A percentile compares a stretch with the other conserved stretches of the same genome.
Evolutionary conservation across 2,329 filamentous ascomycete species (phyloP).

Genomic region (Neofusicoccum umdonicola): DNA sequence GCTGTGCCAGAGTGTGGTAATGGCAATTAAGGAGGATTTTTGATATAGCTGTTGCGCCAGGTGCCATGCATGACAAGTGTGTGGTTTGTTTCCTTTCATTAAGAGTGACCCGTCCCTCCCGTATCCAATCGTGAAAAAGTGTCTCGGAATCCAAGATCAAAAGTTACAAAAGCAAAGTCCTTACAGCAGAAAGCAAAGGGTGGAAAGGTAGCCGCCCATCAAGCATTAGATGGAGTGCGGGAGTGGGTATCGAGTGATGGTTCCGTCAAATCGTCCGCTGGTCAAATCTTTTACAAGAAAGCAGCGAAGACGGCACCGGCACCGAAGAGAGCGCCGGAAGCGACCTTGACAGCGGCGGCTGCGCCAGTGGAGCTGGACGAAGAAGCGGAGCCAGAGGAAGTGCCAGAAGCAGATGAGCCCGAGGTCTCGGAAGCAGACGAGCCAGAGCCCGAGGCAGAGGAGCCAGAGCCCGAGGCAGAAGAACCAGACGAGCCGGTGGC

Average conservation of each 20-base stretch:
- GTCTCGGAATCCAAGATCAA: background rate
- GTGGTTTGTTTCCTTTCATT: background rate
- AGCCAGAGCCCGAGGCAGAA: background rate
- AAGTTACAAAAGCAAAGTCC: background rate
- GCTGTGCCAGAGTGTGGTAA: background rate
- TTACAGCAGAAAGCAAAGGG: constrained; percentile 4
- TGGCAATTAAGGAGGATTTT: constrained; percentile 2
- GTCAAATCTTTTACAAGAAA: constrained; percentile 12
- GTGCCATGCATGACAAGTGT: constrained; percentile 11
- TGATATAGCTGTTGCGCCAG: constrained; percentile 15
- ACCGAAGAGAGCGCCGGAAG: constrained; percentile 18
- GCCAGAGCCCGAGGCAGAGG: constrained; percentile 1
- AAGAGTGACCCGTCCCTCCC: constrained; percentile 8
- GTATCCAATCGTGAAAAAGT: constrained; percentile 7
- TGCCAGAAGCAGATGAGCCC: constrained; percentile 8
- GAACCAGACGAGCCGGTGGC: constrained; percentile 16
- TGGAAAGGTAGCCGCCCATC: background rate
- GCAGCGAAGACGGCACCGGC: constrained; percentile 17
- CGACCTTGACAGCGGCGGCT: constrained; percentile 14
- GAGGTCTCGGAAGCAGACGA: background rate
- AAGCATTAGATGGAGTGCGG: background rate
- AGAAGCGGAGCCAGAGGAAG: constrained; percentile 13
- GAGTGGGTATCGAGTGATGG: constrained; percentile 6
- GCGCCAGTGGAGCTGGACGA: constrained; percentile 19
- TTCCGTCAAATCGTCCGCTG: background rate